Conservation (phyloP, 768 basidiomycete genomes). For the Amanita muscaria region DNA sequence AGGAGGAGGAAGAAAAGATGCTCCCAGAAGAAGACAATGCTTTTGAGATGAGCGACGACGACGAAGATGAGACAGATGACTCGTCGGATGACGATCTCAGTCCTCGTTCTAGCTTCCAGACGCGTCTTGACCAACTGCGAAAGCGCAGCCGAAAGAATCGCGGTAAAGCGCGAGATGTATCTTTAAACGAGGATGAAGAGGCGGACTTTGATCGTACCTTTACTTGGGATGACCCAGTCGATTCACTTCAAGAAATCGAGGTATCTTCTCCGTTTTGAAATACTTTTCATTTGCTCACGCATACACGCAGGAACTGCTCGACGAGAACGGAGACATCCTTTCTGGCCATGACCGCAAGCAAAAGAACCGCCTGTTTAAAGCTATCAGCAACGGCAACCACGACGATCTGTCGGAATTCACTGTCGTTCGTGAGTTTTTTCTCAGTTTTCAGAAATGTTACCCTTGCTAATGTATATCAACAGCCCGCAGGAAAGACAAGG, state of each 20-base stretch:
- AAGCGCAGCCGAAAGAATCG: constrained; percentile 20
- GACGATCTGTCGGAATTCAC: constrained; percentile 31
- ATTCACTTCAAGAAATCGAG: constrained; percentile 47
- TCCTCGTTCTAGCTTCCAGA: constrained; percentile 37
- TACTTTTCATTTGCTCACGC: background rate
- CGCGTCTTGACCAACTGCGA: constrained; percentile 33
- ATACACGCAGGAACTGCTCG: constrained; percentile 45
- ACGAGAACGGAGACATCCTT: constrained; percentile 46
- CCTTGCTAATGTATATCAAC: constrained; percentile 2
- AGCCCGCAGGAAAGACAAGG: constrained; percentile 44
- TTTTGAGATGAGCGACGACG: constrained; percentile 15
- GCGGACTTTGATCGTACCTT: constrained; percentile 14
- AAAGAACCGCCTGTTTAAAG: constrained; percentile 48
- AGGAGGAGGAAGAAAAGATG: constrained; percentile 7
- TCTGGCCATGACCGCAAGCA: constrained; percentile 35
- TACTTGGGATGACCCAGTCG: constrained; percentile 43
- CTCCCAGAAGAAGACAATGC: constrained; percentile 21
- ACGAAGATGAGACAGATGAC: constrained; percentile 27
- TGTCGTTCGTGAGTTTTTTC: constrained; percentile 41
- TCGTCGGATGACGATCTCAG: constrained; percentile 30
- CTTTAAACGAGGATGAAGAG: constrained; percentile 22
- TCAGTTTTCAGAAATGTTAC: background rate
- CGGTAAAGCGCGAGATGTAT: no score
- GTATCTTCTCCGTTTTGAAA: constrained; percentile 25
- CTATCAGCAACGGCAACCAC: constrained; percentile 50